Percentiles rank a stretch among this genome's conserved stretches.
These are phyloP conservation scores for Ustilago vetiveriae DNA, from an alignment of 1,284 basidiomycete species.

Conservation along the genomic window DNA sequence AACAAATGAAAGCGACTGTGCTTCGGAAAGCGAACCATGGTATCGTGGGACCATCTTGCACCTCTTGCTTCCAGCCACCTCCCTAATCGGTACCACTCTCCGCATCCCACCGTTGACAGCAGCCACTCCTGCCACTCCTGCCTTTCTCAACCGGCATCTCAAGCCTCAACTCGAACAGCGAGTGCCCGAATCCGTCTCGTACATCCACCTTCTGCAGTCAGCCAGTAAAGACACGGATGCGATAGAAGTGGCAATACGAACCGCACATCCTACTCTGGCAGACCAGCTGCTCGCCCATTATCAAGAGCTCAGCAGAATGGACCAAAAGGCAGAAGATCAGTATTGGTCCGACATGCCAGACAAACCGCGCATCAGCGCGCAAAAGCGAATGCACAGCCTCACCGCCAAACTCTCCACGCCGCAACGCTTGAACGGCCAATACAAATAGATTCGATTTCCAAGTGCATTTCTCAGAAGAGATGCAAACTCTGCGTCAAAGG, in stretches of 20 bases:
- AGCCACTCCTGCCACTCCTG: conserved; percentile 4
- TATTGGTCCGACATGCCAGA: conserved; percentile 19
- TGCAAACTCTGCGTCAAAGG: conserved; percentile 54
- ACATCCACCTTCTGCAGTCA: conserved; percentile 19
- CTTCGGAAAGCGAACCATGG: background rate
- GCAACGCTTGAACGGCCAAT: background rate
- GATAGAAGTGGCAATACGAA: conserved; percentile 9
- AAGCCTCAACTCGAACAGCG: conserved; percentile 31
- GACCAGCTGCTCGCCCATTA: background rate
- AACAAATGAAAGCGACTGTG: background rate
- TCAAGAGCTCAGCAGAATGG: conserved; percentile 11
- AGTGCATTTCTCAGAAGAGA: conserved; percentile 29
- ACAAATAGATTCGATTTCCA: too few species aligned
- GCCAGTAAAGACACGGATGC: background rate
- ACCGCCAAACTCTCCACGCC: background rate
- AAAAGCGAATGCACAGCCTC: conserved; percentile 2
- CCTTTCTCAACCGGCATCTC: conserved; percentile 16
- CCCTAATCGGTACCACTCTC: background rate
- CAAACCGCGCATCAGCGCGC: conserved; percentile 18
- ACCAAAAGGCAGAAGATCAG: conserved; percentile 3
- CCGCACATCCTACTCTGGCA: conserved; percentile 11
- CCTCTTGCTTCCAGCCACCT: background rate
- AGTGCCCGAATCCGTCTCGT: conserved; percentile 27
- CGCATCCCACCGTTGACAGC: background rate
- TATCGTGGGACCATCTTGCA: conserved; percentile 22